phyloP scores from a whole-genome alignment of 1,284 basidiomycete species.

The Mycosarcoma maydis region DNA sequence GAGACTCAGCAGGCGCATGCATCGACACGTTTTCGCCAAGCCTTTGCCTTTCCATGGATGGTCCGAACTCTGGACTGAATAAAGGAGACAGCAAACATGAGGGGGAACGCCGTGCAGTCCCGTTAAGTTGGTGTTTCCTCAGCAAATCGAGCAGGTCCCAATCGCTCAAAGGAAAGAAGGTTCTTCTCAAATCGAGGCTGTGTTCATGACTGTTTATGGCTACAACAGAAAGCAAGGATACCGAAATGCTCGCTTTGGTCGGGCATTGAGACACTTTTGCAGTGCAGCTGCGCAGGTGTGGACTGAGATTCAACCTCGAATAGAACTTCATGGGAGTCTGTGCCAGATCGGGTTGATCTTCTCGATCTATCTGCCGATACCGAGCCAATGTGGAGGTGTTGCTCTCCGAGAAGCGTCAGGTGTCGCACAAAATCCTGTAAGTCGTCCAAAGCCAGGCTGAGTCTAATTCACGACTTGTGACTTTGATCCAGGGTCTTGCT shows the following conservation, averaged over 20 bases:
- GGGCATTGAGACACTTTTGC: too few species aligned
- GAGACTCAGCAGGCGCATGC: constrained; percentile 1
- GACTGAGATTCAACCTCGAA: too few species aligned
- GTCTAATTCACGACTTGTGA: too few species aligned
- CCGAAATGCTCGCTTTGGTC: too few species aligned
- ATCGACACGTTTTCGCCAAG: constrained; percentile 20
- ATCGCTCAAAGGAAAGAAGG: constrained; percentile 17
- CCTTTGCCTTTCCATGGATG: neutral
- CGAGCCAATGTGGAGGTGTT: constrained; percentile 31
- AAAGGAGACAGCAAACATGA: neutral
- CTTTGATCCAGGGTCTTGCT: constrained; percentile 14
- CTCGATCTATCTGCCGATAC: too few species aligned
- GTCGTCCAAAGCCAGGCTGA: neutral
- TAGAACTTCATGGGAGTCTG: too few species aligned
- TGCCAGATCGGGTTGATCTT: neutral
- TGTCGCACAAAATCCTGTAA: neutral
- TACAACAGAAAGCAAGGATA: too few species aligned
- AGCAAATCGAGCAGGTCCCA: too few species aligned
- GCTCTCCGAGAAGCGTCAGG: constrained; percentile 2
- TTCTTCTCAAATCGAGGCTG: constrained; percentile 34
- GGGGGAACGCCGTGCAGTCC: too few species aligned
- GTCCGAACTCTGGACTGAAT: neutral
- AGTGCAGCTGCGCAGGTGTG: too few species aligned
- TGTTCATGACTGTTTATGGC: too few species aligned
- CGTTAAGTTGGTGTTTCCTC: too few species aligned